Conservation (phyloP, 2,329 filamentous ascomycete species). For the Alternaria sp. region DNA sequence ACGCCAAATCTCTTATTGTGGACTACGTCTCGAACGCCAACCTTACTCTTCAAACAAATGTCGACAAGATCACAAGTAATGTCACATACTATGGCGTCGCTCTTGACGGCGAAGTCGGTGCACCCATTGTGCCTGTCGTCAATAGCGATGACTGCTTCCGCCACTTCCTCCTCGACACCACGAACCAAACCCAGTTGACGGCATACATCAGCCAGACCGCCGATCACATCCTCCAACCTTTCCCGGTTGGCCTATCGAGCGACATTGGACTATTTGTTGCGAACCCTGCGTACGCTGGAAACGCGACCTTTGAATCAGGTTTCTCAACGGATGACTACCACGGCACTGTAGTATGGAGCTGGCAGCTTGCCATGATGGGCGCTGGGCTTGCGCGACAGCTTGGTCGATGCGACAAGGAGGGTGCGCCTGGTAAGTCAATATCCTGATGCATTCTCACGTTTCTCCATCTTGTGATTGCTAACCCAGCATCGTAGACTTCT, state of each 20-base stretch:
- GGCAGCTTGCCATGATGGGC: slow-evolving; percentile 70
- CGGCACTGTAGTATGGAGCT: slow-evolving; percentile 70
- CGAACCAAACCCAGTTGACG: slow-evolving; percentile 63
- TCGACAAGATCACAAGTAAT: slow-evolving; percentile 51
- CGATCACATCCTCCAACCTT: slow-evolving; percentile 63
- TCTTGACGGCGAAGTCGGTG: slow-evolving; percentile 56
- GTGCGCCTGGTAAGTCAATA: slow-evolving; percentile 12
- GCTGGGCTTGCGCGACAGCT: slow-evolving; percentile 65
- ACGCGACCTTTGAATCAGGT: slow-evolving; percentile 52
- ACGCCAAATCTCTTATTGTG: slow-evolving; percentile 57
- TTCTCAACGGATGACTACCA: slow-evolving; percentile 68
- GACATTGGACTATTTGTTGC: slow-evolving; percentile 65
- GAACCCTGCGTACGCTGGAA: slow-evolving; percentile 64
- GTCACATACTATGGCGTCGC: slow-evolving; percentile 64
- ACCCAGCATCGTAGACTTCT: slow-evolving; percentile 55
- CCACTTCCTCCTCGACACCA: slow-evolving; percentile 67
- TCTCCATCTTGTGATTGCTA: slow-evolving; percentile 20
- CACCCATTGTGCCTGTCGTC: slow-evolving; percentile 62
- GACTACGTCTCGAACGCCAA: slow-evolving; percentile 54
- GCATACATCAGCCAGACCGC: slow-evolving; percentile 64
- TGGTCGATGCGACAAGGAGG: slow-evolving; percentile 53
- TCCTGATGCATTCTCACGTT: not conserved
- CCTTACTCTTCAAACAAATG: slow-evolving; percentile 56
- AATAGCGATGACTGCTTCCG: slow-evolving; percentile 71
- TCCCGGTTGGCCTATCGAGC: slow-evolving; percentile 65